These are phyloP conservation scores for Kandelia obovata DNA, from an alignment of 345 rosid species.

Conservation along the genomic window DNA sequence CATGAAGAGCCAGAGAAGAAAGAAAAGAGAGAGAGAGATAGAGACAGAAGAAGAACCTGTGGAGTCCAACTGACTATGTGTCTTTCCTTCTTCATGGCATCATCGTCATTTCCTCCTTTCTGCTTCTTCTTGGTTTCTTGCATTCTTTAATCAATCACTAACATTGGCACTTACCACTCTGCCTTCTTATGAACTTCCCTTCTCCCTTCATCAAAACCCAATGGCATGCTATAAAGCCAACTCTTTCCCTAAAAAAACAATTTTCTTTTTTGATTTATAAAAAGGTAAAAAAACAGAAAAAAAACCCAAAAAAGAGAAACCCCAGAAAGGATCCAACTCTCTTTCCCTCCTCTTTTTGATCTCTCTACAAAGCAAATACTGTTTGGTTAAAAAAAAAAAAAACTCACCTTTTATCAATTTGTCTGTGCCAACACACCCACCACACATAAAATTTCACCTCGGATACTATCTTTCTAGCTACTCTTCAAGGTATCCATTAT, in stretches of 20 bases:
- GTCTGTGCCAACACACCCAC: background rate
- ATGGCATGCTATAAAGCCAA: conserved; percentile 52
- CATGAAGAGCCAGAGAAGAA: background rate
- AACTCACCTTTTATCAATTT: conserved; percentile 17
- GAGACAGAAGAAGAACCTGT: conserved; percentile 42
- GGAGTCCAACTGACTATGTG: conserved; percentile 56
- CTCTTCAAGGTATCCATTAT: no score
- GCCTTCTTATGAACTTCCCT: conserved; percentile 48
- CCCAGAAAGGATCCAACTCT: conserved; percentile 4
- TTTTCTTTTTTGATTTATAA: no score
- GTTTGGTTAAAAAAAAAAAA: conserved; percentile 35
- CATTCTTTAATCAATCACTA: conserved; percentile 26
- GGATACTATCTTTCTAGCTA: conserved; percentile 44
- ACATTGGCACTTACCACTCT: conserved; percentile 14
- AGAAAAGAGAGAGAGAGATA: no score
- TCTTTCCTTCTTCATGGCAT: conserved; percentile 80
- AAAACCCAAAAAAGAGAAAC: background rate
- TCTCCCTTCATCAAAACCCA: conserved; percentile 49
- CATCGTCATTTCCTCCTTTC: conserved; percentile 42
- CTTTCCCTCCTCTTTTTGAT: conserved; percentile 10
- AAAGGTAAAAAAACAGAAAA: background rate
- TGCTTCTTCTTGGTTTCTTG: conserved; percentile 54
- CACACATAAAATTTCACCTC: conserved; percentile 25
- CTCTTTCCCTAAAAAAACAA: conserved; percentile 16
- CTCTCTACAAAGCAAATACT: conserved; percentile 30